A percentile compares a stretch with the other conserved stretches of the same genome.
Conservation (phyloP, 2,329 filamentous ascomycete species). For the Calonectria multiphialidica region DNA sequence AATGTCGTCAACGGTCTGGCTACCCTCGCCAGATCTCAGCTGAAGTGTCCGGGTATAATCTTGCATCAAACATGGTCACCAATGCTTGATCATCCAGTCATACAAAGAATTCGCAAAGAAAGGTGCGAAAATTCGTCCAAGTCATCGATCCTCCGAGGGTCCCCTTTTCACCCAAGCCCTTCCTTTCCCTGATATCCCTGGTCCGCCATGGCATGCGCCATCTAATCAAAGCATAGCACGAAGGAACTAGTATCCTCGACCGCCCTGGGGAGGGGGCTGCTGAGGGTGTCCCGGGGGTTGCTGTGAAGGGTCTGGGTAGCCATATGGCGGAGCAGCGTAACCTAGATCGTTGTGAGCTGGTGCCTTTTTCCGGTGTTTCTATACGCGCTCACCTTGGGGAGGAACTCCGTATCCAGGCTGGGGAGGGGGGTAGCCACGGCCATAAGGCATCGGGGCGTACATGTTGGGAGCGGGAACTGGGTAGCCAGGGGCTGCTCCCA, state of each 20-base stretch:
- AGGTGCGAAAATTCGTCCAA: conserved; percentile 40
- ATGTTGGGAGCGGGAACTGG: conserved; percentile 50
- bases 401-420: conserved; percentile 51
- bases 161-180: conserved; percentile 22
- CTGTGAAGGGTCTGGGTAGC: conserved; percentile 60
- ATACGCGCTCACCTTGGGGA: conserved; percentile 54
- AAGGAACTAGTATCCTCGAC: conserved; percentile 56
- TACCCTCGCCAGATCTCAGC: conserved; percentile 41
- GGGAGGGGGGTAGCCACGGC: conserved; percentile 52
- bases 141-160: conserved; percentile 30
- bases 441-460: conserved; percentile 52
- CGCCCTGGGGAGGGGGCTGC: conserved; percentile 54
- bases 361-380: neutral
- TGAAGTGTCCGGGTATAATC: conserved; percentile 45
- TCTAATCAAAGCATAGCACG: neutral
- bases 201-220: conserved; percentile 12
- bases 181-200: conserved; percentile 17
- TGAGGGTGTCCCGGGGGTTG: conserved; percentile 53
- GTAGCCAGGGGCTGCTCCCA: conserved; percentile 54
- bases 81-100: conserved; percentile 42
- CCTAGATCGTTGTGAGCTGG: conserved; percentile 42
- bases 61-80: conserved; percentile 45
- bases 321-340: conserved; percentile 50
- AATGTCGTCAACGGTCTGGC: conserved; percentile 44
- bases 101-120: conserved; percentile 43